Evolutionary conservation across 306 rosid species (phyloP).

Genomic region (Begonia loranthoides): DNA sequence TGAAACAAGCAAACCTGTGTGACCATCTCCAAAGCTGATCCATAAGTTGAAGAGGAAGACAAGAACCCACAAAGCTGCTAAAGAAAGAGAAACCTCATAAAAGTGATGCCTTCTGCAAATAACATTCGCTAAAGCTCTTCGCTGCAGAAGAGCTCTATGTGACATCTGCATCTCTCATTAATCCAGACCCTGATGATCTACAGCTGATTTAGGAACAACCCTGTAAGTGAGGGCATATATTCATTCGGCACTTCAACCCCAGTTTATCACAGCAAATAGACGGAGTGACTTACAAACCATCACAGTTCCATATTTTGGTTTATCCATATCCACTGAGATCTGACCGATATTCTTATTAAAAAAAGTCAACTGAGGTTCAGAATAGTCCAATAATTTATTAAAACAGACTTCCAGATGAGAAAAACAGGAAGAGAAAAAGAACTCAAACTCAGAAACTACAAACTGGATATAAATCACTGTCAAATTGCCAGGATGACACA

Average conservation of each 20-base stretch:
- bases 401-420: no score
- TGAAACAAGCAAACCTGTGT: constrained; percentile 29
- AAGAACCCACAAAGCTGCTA: constrained; percentile 57
- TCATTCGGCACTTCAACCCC: not conserved
- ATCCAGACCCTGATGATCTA: not conserved
- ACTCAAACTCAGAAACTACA: not conserved
- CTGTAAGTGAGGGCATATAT: not conserved
- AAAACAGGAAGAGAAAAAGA: not conserved
- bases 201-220: constrained; percentile 2
- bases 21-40: constrained; percentile 52
- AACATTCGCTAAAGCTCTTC: constrained; percentile 10
- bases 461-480: not conserved
- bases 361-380: no score
- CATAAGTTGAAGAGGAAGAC: constrained; percentile 62
- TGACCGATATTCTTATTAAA: no score
- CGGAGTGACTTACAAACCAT: no score
- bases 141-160: constrained; percentile 12
- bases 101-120: constrained; percentile 2
- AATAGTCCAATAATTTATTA: no score
- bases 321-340: no score
- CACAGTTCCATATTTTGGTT: no score
- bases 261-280: not conserved
- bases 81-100: constrained; percentile 24
- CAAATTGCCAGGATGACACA: no score
- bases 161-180: constrained; percentile 14